Percentiles rank a stretch among this genome's conserved stretches.
phyloP scores from a whole-genome alignment of 2,329 filamentous ascomycete genomes.

The Rhynchosporium agropyri region DNA sequence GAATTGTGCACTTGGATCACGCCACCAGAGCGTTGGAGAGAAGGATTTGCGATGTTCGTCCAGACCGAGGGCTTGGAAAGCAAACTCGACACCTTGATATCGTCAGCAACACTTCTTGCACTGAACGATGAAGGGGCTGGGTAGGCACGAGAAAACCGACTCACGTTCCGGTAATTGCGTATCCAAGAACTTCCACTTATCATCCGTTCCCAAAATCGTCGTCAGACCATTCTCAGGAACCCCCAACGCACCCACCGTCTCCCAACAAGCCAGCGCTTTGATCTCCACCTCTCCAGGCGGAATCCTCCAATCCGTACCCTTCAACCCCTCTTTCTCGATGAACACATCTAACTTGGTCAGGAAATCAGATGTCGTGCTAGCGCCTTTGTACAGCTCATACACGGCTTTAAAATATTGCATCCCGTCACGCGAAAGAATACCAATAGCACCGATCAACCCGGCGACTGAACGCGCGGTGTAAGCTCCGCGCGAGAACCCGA shows the following conservation, averaged over 20 bases:
- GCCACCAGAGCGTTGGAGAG: conserved; percentile 43
- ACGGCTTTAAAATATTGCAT: conserved; percentile 11
- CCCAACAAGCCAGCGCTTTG: conserved; percentile 25
- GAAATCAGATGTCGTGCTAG: neutral
- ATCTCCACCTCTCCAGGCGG: conserved; percentile 10
- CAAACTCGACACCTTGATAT: conserved; percentile 45
- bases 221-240: conserved; percentile 33
- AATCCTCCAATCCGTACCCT: neutral
- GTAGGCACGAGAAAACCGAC: neutral
- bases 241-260: conserved; percentile 29
- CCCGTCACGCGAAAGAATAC: conserved; percentile 42
- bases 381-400: conserved; percentile 6
- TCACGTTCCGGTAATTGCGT: conserved; percentile 5
- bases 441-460: conserved; percentile 41
- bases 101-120: neutral
- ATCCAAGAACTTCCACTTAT: conserved; percentile 12
- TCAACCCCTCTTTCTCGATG: conserved; percentile 5
- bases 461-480: conserved; percentile 45
- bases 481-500: conserved; percentile 46
- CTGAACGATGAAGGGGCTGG: neutral
- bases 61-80: conserved; percentile 52
- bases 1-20: conserved; percentile 4
- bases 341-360: neutral
- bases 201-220: neutral
- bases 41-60: conserved; percentile 49